Base-by-base conservation (phyloP, 2,329 filamentous ascomycete genomes). In the Purpureocillium lavendulum region DNA sequence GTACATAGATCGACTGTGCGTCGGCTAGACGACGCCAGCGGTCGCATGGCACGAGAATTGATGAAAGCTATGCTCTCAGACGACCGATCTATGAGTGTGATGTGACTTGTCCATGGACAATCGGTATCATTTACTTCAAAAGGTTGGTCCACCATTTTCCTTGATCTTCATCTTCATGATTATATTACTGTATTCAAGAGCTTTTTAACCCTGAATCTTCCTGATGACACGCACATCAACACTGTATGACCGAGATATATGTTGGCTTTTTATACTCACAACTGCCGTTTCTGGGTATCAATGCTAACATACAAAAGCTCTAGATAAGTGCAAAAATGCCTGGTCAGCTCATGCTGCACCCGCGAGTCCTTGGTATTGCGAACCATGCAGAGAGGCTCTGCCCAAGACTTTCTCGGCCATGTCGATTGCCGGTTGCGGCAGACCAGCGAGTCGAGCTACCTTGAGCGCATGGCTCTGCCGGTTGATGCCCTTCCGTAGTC, bases 391-490 rank as follows among this genome's bases (percentile, higher is more conserved):
- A n/a, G n/a, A n/a, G n/a, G n/a, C n/a, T n/a, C n/a, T 26, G 13
- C 51, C 49, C 33, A 88, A 63, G 8, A 86, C 71, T 30, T 67
- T 59, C 38, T 61, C 67, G 6, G 90, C 89, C 46, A 87, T 67
- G 16, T 67, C 63, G 40, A 96, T 77, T 4, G 83, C 86, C 33
- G 71, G 67, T 43, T 81, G 77, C 1, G 89, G 89, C 50, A 96
- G 53, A 2, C 87, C 89, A 6, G 92, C 94, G 49, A 97, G 65
- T 46, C 75, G 74, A 2, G 92, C 92, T n/a, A 98, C 92, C 56
- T 96, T 97, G 43, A 98, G 67, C 14, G 94, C 92, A 64, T 98
- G 92, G 45, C 87, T 94, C 48, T 84, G 71, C 38, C 80, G 75
- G 61, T 97, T 98, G 41, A 95, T 77, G 0, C 92, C 92, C 57